phyloP scores from a whole-genome alignment of 331 rosid species.

The Cydonia oblonga region DNA sequence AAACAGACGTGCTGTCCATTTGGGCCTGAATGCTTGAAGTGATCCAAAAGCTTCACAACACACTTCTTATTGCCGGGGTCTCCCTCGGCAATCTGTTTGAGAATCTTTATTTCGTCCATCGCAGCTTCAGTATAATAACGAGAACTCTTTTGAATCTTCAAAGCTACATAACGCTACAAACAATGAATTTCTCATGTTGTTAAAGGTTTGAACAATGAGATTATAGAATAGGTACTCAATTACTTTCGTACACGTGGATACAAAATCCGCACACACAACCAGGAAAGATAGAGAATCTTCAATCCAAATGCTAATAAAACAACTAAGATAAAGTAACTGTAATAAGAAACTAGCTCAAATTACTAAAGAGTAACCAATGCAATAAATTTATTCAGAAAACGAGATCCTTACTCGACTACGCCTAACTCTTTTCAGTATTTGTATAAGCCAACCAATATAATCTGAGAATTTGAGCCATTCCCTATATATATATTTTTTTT shows the following conservation, averaged over 20 bases:
- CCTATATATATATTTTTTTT: background rate
- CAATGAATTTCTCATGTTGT: constrained; percentile 19
- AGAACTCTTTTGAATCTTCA: constrained; percentile 79
- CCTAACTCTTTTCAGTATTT: background rate
- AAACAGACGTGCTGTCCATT: constrained; percentile 77
- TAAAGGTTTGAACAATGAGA: background rate
- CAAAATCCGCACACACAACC: background rate
- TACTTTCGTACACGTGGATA: background rate
- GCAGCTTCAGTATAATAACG: constrained; percentile 83
- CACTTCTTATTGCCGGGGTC: constrained; percentile 61
- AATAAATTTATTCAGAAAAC: background rate
- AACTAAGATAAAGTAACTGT: background rate
- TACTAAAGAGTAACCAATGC: background rate
- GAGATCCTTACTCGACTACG: background rate
- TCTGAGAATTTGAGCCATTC: background rate
- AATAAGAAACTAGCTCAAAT: background rate
- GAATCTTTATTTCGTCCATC: constrained; percentile 79
- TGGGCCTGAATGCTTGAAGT: constrained; percentile 84
- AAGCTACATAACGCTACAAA: constrained; percentile 70
- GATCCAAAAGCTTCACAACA: constrained; percentile 85
- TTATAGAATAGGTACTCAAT: background rate
- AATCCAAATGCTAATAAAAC: background rate
- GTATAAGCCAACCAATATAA: background rate
- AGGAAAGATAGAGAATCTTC: background rate
- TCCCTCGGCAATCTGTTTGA: constrained; percentile 72